A percentile compares a stretch with the other conserved stretches of the same genome.
phyloP scores from a whole-genome alignment of 1,284 basidiomycete species.

The Amylostereum areolatum region DNA sequence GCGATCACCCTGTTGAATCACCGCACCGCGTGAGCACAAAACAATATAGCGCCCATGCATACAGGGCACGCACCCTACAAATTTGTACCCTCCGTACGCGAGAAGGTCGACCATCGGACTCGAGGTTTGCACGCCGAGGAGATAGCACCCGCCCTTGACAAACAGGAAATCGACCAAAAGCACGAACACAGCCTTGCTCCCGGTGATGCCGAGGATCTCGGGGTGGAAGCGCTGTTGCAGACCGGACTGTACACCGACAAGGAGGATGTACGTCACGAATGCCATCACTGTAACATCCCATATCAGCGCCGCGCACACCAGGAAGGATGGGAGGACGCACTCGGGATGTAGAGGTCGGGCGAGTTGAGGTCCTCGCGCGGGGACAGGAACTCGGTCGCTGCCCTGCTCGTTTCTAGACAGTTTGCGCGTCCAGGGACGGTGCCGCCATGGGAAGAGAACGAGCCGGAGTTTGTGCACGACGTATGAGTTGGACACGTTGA shows the following conservation, averaged over 20 bases:
- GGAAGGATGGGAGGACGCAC: constrained; percentile 38
- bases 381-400: constrained; percentile 76
- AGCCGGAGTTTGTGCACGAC: constrained; percentile 88
- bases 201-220: constrained; percentile 82
- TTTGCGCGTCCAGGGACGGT: constrained; percentile 76
- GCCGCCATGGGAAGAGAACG: constrained; percentile 94
- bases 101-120: constrained; percentile 68
- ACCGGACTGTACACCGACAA: constrained; percentile 82
- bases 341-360: constrained; percentile 95
- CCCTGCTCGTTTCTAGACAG: constrained; percentile 58
- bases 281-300: constrained; percentile 71
- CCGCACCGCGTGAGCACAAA: not conserved
- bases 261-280: constrained; percentile 91
- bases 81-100: constrained; percentile 95
- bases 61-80: constrained; percentile 69
- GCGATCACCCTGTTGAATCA: constrained; percentile 56
- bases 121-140: constrained; percentile 71
- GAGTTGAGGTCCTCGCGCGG: constrained; percentile 95
- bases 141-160: constrained; percentile 50
- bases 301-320: constrained; percentile 4
- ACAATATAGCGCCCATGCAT: not conserved
- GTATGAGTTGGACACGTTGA: constrained; percentile 96
- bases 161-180: constrained; percentile 83
- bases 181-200: constrained; percentile 78
- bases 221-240: constrained; percentile 84